Conservation (phyloP, 1,139 yeast species). For the Neolecta irregularis region DNA sequence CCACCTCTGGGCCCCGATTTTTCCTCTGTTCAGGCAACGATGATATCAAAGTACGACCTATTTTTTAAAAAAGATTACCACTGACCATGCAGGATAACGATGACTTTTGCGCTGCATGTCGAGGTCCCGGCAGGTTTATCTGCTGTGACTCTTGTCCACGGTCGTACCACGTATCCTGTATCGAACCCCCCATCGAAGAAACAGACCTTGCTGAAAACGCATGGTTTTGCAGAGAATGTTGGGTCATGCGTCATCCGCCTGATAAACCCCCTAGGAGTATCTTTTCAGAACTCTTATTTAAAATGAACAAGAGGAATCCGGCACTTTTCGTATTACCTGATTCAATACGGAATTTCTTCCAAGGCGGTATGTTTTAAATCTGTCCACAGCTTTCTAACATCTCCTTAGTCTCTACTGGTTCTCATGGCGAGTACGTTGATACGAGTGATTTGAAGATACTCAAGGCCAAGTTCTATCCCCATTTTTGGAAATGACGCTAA, state of each 20-base stretch:
- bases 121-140: conserved; percentile 71
- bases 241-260: conserved; percentile 24
- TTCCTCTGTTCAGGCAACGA: too few relatives aligned
- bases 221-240: conserved; percentile 77
- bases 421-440: conserved; percentile 57
- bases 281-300: conserved; percentile 50
- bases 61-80: too few relatives aligned
- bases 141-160: conserved; percentile 91
- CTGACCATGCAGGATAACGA: conserved; percentile 49
- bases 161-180: conserved; percentile 81
- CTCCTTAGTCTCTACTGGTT: conserved; percentile 32
- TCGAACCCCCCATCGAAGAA: conserved; percentile 77
- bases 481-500: not conserved
- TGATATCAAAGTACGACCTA: too few relatives aligned
- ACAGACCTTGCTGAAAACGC: conserved; percentile 56
- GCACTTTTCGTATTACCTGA: conserved; percentile 58
- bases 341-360: conserved; percentile 53
- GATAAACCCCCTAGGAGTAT: conserved; percentile 27
- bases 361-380: conserved; percentile 36
- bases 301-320: conserved; percentile 48
- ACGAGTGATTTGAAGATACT: conserved; percentile 36
- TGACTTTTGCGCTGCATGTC: conserved; percentile 79
- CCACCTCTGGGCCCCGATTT: too few relatives aligned
- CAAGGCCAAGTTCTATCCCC: conserved; percentile 13
- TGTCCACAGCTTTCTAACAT: not conserved